These are phyloP conservation scores for Rugonectria rugulosa DNA, from an alignment of 2,329 filamentous ascomycete genomes.

Conservation along the genomic window DNA sequence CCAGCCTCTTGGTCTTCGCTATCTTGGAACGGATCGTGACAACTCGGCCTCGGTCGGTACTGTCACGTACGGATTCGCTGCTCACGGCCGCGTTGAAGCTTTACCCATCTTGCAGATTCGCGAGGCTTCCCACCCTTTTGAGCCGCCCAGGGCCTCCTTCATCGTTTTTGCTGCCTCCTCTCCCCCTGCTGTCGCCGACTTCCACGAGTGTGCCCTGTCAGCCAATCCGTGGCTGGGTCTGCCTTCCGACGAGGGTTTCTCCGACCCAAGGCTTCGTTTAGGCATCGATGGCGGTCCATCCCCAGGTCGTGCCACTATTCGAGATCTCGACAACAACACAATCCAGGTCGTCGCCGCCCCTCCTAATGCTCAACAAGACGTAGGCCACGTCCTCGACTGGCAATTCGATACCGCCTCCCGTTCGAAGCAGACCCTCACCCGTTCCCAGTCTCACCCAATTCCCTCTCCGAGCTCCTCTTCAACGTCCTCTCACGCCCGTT, in stretches of 20 bases:
- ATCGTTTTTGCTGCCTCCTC: constrained; percentile 75
- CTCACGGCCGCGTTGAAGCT: constrained; percentile 34
- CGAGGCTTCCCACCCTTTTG: constrained; percentile 49
- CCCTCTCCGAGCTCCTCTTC: constrained; percentile 33
- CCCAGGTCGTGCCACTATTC: constrained; percentile 61
- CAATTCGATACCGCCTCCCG: constrained; percentile 52
- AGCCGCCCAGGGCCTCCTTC: constrained; percentile 51
- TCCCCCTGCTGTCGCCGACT: constrained; percentile 71
- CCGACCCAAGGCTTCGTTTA: constrained; percentile 41
- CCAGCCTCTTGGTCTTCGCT: constrained; percentile 80
- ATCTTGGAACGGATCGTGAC: constrained; percentile 43
- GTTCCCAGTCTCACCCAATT: constrained; percentile 35
- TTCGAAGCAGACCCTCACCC: constrained; percentile 25
- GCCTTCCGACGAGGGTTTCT: constrained; percentile 35
- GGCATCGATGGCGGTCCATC: constrained; percentile 40
- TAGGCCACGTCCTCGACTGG: constrained; percentile 57
- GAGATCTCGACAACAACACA: constrained; percentile 84
- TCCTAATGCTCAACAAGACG: constrained; percentile 44
- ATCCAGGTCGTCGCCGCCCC: constrained; percentile 75
- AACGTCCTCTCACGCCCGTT: constrained; percentile 28
- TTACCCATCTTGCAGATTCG: constrained; percentile 55
- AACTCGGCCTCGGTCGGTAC: constrained; percentile 45
- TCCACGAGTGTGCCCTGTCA: constrained; percentile 73
- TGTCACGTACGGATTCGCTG: constrained; percentile 49
- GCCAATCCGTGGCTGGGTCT: constrained; percentile 61